Evolutionary conservation across 148 eudicot species (phyloP), one percentile per base, ranked within the genome.

Genomic region (Cornus kousa): DNA sequence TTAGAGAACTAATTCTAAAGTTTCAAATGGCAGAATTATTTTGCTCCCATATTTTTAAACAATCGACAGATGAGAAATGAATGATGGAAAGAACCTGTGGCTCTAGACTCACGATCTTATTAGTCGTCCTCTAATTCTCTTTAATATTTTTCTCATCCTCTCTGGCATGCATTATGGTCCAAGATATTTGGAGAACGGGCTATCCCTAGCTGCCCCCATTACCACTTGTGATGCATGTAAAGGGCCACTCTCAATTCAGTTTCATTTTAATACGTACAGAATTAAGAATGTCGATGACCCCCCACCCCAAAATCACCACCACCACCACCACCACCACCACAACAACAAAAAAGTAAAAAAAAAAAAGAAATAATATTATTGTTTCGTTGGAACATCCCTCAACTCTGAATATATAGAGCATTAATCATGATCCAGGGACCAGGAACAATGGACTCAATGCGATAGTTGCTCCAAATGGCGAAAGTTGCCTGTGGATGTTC

Each of bases 391-490:
- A 75, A 75, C 60, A 23, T 8, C n/a, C 59, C n/a, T 74, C 23
- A 68, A 35, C 4, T 0, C 68, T 70, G 35, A 80, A 40, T 48
- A 19, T 46, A 35, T 4, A 55, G 33, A 28, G 28, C 69, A 31
- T 80, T 71, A 57, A 28, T 80, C 66, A 65, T 67, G 31, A 66
- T 87, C 17, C 87, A 93, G 98, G 85, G 90, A 85, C 78, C 91
- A 90, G 75, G 94, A 90, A 43, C 99, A 96, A 82, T 90, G 97
- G 97, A 94, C 89, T 78, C 98, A 90, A 82, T 96, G 99, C 84
- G 97, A 93, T 86, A 84, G 79, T 81, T 96, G 99, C 84, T 83
- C 78, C 55, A 91, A 92, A 85, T 92, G 98, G 98, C 90, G 97
- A 85, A 93, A 86, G 87, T 83, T 96, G 78, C 97, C 97, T 1